These are phyloP conservation scores for Cairneyella variabilis DNA, from an alignment of 495 filamentous ascomycete species.

Conservation along the genomic window DNA sequence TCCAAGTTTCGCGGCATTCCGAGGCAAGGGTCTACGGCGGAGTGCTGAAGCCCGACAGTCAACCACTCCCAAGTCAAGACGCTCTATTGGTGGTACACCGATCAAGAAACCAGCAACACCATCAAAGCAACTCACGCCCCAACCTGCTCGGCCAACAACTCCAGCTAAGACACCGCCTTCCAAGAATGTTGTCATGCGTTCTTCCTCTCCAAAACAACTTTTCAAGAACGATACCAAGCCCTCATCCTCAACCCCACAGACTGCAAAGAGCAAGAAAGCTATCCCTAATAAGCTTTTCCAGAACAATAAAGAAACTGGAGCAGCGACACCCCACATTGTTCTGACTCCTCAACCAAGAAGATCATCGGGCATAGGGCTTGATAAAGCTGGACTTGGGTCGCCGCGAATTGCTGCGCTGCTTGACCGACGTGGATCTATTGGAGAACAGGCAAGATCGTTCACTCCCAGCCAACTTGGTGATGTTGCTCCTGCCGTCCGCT, in stretches of 20 bases:
- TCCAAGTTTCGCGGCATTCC: slow-evolving; percentile 52
- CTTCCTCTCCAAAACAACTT: slow-evolving; percentile 52
- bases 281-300: slow-evolving; percentile 48
- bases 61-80: slow-evolving; percentile 36
- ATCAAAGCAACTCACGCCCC: slow-evolving; percentile 49
- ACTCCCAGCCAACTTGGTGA: slow-evolving; percentile 42
- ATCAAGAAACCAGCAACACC: slow-evolving; percentile 46
- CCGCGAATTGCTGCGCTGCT: slow-evolving; percentile 71
- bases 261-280: slow-evolving; percentile 13
- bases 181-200: slow-evolving; percentile 31
- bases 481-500: slow-evolving; percentile 38
- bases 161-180: slow-evolving; percentile 50
- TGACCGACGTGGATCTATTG: slow-evolving; percentile 68
- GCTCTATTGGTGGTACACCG: slow-evolving; percentile 21
- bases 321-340: slow-evolving; percentile 59
- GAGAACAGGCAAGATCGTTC: slow-evolving; percentile 61
- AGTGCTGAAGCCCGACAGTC: slow-evolving; percentile 40
- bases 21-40: slow-evolving; percentile 50
- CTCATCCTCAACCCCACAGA: slow-evolving; percentile 20
- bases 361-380: slow-evolving; percentile 71
- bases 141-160: slow-evolving; percentile 45
- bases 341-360: slow-evolving; percentile 59
- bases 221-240: slow-evolving; percentile 44
- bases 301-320: slow-evolving; percentile 51
- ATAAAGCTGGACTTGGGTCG: slow-evolving; percentile 73